Evolutionary conservation across 495 filamentous ascomycete species (phyloP), one percentile per base, ranked within the genome.

Genomic region (Aspergillus haitiensis): DNA sequence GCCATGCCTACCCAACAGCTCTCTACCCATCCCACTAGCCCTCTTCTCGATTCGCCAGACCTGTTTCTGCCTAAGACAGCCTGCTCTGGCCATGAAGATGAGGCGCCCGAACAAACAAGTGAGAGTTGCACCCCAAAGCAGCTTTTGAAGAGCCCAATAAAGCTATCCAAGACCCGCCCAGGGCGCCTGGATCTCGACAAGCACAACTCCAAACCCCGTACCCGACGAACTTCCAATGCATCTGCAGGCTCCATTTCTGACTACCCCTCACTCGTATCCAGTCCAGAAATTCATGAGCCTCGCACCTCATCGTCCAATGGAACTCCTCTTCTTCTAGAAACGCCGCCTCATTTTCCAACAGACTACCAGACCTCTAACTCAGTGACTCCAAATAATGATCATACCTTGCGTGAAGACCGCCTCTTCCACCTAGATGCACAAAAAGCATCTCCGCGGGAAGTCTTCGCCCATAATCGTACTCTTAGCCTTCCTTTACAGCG

Each of bases 401-500:
- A 76, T 58, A 63, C 68, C 10, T 40, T 80, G 48, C 72, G 75
- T 32, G 73, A 71, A 47, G 71, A 73, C 21, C 71, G 67, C 21
- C 58, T 78, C 0, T 65, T 71, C 47, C 67, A 62, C 21, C 16
- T 76, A 2, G 70, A 76, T 12, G 58, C 56, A 31, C 59, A 65
- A 15, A 75, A 74, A 58, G 33, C 51, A 6, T 67, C 67, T 16
- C 64, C 65, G 5, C 61, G 59, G 12, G 40, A 63, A 3, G 34
- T 57, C 0, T 70, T 76, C 44, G 59, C 69, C 15, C 70, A 73
- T 33, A 71, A 63, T 40, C 67, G 72, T 13, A 64, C 70, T 3
- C 71, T 78, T 2, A 80, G 77, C 59, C 54, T 80, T 36, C 77
- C 75, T 33, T 62, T 80, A 18, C 70, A 78, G 54, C 71, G 77